These are phyloP conservation scores for Haplographium delicatum DNA, from an alignment of 495 filamentous ascomycete genomes.

Conservation along the genomic window DNA sequence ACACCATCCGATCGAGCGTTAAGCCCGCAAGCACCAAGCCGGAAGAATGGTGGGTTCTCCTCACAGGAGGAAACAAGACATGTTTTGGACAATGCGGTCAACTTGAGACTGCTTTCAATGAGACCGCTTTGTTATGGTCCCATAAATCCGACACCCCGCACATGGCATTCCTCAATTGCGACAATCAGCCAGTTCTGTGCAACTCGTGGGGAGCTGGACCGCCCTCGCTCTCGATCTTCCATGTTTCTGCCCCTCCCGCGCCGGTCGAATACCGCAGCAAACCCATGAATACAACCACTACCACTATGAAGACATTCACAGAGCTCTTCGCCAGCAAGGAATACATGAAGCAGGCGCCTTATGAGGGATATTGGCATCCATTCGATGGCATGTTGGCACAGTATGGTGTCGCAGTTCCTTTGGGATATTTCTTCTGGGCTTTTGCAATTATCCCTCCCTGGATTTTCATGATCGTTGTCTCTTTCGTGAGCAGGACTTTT, in stretches of 20 bases:
- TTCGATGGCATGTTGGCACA: constrained; percentile 68
- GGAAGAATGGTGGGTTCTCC: constrained; percentile 75
- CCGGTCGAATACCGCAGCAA: constrained; percentile 59
- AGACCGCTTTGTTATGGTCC: constrained; percentile 64
- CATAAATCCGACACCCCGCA: constrained; percentile 60
- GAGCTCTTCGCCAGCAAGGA: constrained; percentile 58
- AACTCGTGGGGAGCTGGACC: constrained; percentile 70
- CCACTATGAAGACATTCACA: constrained; percentile 56
- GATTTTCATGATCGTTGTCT: constrained; percentile 74
- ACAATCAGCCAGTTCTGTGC: constrained; percentile 73
- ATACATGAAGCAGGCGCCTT: constrained; percentile 48
- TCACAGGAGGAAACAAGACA: constrained; percentile 83
- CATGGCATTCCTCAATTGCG: constrained; percentile 73
- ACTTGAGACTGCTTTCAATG: constrained; percentile 46
- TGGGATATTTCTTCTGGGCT: constrained; percentile 72
- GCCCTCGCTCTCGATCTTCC: constrained; percentile 67
- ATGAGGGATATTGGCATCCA: constrained; percentile 76
- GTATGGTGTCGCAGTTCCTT: constrained; percentile 54
- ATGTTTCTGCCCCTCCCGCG: constrained; percentile 46
- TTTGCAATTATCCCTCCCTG: constrained; percentile 54
- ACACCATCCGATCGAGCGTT: constrained; percentile 57
- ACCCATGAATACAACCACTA: constrained; percentile 60
- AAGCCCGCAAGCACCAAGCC: constrained; percentile 46
- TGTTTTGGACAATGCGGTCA: constrained; percentile 59
- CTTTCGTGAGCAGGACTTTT: constrained; percentile 71